Base-by-base conservation (phyloP, 2,329 filamentous ascomycete genomes). In the Lasiodiplodia theobromae region DNA sequence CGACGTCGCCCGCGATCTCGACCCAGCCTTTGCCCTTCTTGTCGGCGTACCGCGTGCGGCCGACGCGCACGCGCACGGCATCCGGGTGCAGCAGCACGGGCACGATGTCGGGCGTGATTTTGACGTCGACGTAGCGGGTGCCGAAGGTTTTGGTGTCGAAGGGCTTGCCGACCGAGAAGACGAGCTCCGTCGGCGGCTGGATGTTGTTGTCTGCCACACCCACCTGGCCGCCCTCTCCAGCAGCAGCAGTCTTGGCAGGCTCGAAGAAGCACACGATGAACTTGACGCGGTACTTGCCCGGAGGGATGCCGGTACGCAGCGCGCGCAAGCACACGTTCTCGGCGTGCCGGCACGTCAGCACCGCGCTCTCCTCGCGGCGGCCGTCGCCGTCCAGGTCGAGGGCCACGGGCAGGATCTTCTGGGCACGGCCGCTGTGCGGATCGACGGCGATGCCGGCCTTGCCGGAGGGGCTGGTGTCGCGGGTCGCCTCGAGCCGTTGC, bases 81-180 rank as follows among this genome's bases (percentile, higher is more conserved):
- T 81, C 78, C 0, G 78, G 78, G 67, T 78, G 74, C 18, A 81
- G 68, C 60, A 81, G 67, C 23, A 80, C 78, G 0, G 74, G 73
- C 2, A 76, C 78, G n/a, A 79, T 71, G 70, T 81, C 78, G 0
- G 77, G 77, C 5, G 78, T 78, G 68, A 81, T 80, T 21, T 75
- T 74, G 2, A 79, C 78, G 64, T 81, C 79, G 0, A 81, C 78
- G 66, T 72, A 77, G 0, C 79, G 74, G 8, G 68, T 57, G n/a
- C 71, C 66, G 49, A 80, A 81, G 0, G 74, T 78, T 1, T 16
- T 56, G 0, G 71, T 40, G 66, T 80, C 79, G 52, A 77, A 78
- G 0, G 78, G 79, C 65, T 76, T 77, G 5, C 79, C 79, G 1
- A 80, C 79, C 7, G 74, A 77, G 38, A 79, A 79, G 2, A 81